phyloP scores from a whole-genome alignment of 306 rosid species.

The Quercus bicolor region DNA sequence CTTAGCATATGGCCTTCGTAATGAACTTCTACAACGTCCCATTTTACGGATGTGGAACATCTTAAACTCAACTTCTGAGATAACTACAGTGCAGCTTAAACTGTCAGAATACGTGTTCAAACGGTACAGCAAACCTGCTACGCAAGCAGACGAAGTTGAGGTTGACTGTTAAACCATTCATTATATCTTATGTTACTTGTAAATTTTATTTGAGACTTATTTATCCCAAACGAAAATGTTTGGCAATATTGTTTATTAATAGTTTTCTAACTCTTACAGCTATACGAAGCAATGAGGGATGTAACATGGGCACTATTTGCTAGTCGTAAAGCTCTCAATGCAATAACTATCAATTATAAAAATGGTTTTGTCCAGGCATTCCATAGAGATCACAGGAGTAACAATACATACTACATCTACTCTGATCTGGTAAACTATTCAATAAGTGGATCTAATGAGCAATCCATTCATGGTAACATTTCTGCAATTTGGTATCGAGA shows the following conservation, averaged over 20 bases:
- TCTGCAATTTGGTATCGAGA: conserved; percentile 91
- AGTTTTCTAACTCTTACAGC: conserved; percentile 51
- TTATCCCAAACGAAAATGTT: not conserved
- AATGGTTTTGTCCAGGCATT: conserved; percentile 98
- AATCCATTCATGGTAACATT: conserved; percentile 58
- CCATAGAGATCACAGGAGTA: conserved; percentile 82
- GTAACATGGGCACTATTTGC: conserved; percentile 90
- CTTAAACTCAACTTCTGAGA: conserved; percentile 87
- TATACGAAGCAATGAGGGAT: conserved; percentile 84
- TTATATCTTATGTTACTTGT: not conserved
- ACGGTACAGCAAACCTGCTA: conserved; percentile 62
- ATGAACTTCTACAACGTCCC: conserved; percentile 92
- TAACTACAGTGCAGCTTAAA: conserved; percentile 87
- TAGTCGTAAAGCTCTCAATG: conserved; percentile 82
- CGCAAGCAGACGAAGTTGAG: conserved; percentile 96
- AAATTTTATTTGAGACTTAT: not conserved
- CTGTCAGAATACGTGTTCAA: conserved; percentile 77
- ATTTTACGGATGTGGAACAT: conserved; percentile 93
- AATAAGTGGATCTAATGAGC: conserved; percentile 47
- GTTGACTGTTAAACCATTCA: conserved; percentile 32
- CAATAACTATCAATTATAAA: conserved; percentile 84
- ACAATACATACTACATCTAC: conserved; percentile 86
- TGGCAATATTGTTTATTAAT: conserved; percentile 12
- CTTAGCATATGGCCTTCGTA: conserved; percentile 91
- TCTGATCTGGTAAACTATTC: conserved; percentile 88